Evolutionary conservation across 2,329 filamentous ascomycete genomes (phyloP).

Genomic region (Fusarium sp.): DNA sequence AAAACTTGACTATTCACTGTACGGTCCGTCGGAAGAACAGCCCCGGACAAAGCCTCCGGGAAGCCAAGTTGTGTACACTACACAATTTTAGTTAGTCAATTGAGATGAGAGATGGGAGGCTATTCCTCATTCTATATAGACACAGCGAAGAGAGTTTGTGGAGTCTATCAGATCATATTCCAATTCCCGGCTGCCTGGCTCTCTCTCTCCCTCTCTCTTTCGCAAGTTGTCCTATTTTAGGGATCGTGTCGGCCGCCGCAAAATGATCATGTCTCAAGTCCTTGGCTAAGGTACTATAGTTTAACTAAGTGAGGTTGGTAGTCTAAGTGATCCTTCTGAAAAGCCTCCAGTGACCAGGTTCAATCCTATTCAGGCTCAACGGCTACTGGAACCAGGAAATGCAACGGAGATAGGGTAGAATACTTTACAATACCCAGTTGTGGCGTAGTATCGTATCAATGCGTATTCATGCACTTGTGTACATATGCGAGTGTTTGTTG

Average conservation of each 20-base stretch:
- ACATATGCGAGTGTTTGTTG: neutral
- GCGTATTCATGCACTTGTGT: neutral
- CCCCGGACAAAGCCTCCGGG: neutral
- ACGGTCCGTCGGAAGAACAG: constrained; percentile 2
- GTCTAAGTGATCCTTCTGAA: neutral
- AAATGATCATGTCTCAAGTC: neutral
- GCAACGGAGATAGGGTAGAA: neutral
- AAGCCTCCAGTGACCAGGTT: neutral
- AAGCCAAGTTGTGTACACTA: constrained; percentile 1
- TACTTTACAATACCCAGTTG: neutral
- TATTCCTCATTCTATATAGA: neutral
- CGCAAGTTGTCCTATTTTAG: constrained; percentile 2
- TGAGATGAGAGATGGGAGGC: neutral
- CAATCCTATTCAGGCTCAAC: neutral
- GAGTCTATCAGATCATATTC: constrained; percentile 1
- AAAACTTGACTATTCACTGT: neutral
- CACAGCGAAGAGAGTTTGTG: neutral
- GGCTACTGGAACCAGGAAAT: neutral
- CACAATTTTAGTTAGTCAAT: neutral
- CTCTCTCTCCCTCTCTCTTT: neutral
- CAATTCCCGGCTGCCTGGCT: neutral
- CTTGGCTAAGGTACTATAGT: neutral
- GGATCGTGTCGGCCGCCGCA: neutral
- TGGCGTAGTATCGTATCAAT: neutral
- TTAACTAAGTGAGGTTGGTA: neutral